These are phyloP conservation scores for Mycena galericulata DNA, from an alignment of 768 basidiomycete species.

Conservation along the genomic window DNA sequence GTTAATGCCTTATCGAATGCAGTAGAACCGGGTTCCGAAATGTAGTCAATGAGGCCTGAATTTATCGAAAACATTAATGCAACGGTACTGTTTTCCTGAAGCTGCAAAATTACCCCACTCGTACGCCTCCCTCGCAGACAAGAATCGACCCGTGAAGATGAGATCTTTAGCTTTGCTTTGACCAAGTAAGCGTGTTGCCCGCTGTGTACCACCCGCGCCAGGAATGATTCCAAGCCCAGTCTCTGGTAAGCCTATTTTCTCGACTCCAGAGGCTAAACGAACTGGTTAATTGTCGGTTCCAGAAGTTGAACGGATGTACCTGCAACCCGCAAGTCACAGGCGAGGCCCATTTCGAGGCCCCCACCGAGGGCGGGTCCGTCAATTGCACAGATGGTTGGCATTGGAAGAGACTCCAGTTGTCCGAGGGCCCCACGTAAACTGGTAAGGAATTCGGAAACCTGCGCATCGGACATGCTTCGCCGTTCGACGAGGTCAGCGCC, in stretches of 20 bases:
- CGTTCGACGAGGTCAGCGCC: conserved; percentile 92
- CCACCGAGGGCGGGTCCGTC: conserved; percentile 95
- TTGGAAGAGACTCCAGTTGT: conserved; percentile 82
- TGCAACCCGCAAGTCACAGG: conserved; percentile 91
- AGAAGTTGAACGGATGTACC: conserved; percentile 56
- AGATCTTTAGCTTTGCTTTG: conserved; percentile 86
- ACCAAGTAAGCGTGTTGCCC: conserved; percentile 82
- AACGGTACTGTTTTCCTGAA: background rate
- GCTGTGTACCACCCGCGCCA: conserved; percentile 91
- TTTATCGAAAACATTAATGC: background rate
- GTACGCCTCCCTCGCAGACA: conserved; percentile 76
- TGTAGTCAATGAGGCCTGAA: conserved; percentile 85
- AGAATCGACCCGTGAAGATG: conserved; percentile 82
- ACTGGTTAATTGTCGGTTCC: background rate
- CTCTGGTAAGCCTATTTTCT: conserved; percentile 92
- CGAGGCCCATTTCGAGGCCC: conserved; percentile 89
- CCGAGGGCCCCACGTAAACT: conserved; percentile 79
- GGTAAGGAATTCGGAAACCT: conserved; percentile 83
- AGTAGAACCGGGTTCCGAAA: conserved; percentile 68
- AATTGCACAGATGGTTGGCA: conserved; percentile 93
- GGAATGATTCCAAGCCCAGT: conserved; percentile 86
- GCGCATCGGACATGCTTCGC: conserved; percentile 79
- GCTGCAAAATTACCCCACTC: conserved; percentile 73
- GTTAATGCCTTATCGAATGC: conserved; percentile 79
- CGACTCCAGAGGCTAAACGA: conserved; percentile 56